Evolutionary conservation across 1,284 basidiomycete species (phyloP).

Genomic region (Ceratobasidium sp.): DNA sequence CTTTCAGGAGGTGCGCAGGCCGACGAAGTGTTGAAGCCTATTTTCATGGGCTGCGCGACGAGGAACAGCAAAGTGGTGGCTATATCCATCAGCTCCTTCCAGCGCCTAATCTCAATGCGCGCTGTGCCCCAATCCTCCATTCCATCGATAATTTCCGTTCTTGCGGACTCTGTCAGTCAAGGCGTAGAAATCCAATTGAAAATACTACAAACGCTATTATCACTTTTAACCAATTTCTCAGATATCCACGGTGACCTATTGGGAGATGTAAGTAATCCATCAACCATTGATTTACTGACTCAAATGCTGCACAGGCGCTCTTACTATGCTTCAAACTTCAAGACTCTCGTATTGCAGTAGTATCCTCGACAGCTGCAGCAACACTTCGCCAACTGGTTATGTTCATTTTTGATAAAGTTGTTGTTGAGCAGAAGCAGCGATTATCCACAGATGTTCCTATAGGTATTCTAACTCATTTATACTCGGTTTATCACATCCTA

Average conservation of each 20-base stretch:
- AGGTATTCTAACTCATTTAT: constrained; percentile 45
- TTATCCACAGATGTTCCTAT: constrained; percentile 17
- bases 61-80: constrained; percentile 93
- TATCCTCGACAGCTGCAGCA: constrained; percentile 96
- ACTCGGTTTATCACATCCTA: constrained; percentile 43
- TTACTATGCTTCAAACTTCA: constrained; percentile 93
- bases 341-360: constrained; percentile 93
- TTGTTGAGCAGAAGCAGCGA: constrained; percentile 62
- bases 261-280: constrained; percentile 67
- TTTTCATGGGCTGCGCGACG: constrained; percentile 93
- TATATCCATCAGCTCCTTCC: constrained; percentile 88
- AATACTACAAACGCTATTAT: constrained; percentile 88
- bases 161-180: constrained; percentile 86
- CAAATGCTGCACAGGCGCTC: constrained; percentile 64
- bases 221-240: constrained; percentile 85
- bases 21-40: constrained; percentile 82
- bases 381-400: constrained; percentile 96
- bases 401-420: constrained; percentile 96
- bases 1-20: constrained; percentile 76
- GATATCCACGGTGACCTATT: constrained; percentile 79
- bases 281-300: background rate
- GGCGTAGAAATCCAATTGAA: constrained; percentile 95
- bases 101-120: constrained; percentile 86
- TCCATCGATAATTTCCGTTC: constrained; percentile 77
- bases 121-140: constrained; percentile 83